These are phyloP conservation scores for Piper betle DNA, from an alignment of 164 flowering plant genomes.

Conservation along the genomic window DNA sequence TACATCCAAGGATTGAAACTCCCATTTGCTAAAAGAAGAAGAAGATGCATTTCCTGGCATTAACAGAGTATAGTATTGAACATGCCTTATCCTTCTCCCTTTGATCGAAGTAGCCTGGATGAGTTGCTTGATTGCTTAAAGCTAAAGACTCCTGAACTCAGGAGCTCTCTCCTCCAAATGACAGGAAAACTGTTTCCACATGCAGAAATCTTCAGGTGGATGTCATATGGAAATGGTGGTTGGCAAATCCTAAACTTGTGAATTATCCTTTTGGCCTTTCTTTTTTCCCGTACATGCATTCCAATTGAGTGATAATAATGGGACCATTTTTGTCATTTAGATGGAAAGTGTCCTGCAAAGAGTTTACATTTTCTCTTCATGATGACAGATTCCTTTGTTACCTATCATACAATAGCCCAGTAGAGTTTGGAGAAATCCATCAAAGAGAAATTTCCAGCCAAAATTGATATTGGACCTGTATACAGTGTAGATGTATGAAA, in stretches of 20 bases:
- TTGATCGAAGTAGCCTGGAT: no score
- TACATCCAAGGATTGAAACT: no score
- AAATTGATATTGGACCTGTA: slow-evolving; percentile 95
- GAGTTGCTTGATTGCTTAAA: no score
- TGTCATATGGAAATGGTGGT: slow-evolving; percentile 93
- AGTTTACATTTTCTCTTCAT: slow-evolving; percentile 70
- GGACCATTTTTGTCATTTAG: slow-evolving; percentile 28
- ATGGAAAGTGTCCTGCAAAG: slow-evolving; percentile 95
- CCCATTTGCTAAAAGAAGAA: no score
- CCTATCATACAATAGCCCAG: slow-evolving; percentile 49
- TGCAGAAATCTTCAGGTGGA: slow-evolving; percentile 73
- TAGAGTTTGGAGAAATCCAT: slow-evolving; percentile 65
- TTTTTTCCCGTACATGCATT: background rate
- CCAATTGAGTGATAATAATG: slow-evolving; percentile 1
- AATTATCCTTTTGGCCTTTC: background rate
- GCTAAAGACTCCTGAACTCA: no score
- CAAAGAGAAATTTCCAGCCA: slow-evolving; percentile 70
- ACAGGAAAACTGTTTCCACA: slow-evolving; percentile 84
- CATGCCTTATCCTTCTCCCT: no score
- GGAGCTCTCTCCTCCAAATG: slow-evolving; percentile 2
- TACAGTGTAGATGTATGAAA: slow-evolving; percentile 84
- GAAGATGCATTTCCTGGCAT: no score
- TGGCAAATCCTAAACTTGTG: no score
- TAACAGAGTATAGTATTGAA: no score
- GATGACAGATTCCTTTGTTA: slow-evolving; percentile 62